phyloP scores from a whole-genome alignment of 2,329 filamentous ascomycete species.

The Xylaria sp. region DNA sequence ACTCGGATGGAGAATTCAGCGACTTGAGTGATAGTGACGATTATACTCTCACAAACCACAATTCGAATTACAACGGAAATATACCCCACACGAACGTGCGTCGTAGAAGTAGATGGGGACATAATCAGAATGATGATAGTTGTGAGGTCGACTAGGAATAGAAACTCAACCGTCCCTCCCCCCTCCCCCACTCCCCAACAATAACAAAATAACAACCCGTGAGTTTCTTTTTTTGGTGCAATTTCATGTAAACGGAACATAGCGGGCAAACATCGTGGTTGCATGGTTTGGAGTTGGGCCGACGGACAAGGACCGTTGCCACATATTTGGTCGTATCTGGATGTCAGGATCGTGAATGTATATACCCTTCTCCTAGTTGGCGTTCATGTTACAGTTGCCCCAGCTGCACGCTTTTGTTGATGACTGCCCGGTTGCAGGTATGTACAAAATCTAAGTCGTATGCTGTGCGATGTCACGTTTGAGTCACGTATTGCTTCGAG shows the following conservation, averaged over 20 bases:
- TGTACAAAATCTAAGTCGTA: conserved; percentile 8
- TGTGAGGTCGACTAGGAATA: conserved; percentile 50
- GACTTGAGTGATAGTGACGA: conserved; percentile 65
- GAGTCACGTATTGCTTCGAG: not conserved
- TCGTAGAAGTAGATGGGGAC: conserved; percentile 19
- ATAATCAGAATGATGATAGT: conserved; percentile 43
- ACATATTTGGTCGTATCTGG: conserved; percentile 15
- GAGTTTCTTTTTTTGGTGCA: conserved; percentile 18
- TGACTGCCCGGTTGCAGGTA: not conserved
- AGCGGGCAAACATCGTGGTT: conserved; percentile 1
- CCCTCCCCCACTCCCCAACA: too few species aligned
- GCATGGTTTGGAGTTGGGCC: conserved; percentile 29
- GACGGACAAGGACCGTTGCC: conserved; percentile 2
- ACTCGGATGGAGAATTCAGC: conserved; percentile 65
- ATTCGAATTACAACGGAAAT: conserved; percentile 37
- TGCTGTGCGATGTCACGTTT: not conserved
- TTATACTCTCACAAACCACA: conserved; percentile 40
- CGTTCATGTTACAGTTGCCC: not conserved
- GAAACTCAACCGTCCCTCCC: not conserved
- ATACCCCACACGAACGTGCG: conserved; percentile 27
- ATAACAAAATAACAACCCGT: too few species aligned
- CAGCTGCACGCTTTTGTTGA: conserved; percentile 3
- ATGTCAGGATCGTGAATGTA: conserved; percentile 24
- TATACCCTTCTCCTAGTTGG: conserved; percentile 21
- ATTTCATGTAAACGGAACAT: conserved; percentile 24